phyloP scores from a whole-genome alignment of 148 eudicot genomes.

The Suaeda aralocaspica region DNA sequence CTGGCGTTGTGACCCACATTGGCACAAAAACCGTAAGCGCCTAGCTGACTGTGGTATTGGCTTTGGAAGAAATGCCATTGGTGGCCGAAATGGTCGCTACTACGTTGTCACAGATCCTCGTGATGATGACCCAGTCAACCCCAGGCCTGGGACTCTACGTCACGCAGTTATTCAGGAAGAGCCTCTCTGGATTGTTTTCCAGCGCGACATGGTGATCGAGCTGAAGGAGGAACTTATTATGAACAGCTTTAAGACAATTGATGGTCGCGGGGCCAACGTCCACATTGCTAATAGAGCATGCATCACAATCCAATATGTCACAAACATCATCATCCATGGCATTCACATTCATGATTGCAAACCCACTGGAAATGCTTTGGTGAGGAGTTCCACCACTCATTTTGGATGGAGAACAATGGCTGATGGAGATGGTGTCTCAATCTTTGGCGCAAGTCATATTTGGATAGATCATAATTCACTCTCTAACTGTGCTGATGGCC shows the following conservation, averaged over 20 bases:
- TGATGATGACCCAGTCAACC: slow-evolving; percentile 73
- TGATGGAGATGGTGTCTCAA: slow-evolving; percentile 76
- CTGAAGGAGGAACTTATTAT: slow-evolving; percentile 81
- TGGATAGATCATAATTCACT: slow-evolving; percentile 91
- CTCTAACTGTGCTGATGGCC: slow-evolving; percentile 83
- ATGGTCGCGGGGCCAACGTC: slow-evolving; percentile 75
- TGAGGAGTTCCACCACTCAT: slow-evolving; percentile 67
- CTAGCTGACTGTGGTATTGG: slow-evolving; percentile 84
- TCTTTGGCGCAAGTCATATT: slow-evolving; percentile 79
- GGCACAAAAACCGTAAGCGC: slow-evolving; percentile 70
- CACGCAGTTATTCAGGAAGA: slow-evolving; percentile 77
- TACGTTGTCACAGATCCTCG: slow-evolving; percentile 71
- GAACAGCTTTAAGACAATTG: slow-evolving; percentile 92
- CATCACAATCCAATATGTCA: slow-evolving; percentile 72
- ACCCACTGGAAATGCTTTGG: slow-evolving; percentile 89
- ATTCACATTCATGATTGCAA: slow-evolving; percentile 78
- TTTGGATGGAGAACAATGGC: slow-evolving; percentile 95
- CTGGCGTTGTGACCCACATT: slow-evolving; percentile 82
- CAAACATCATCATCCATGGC: slow-evolving; percentile 79
- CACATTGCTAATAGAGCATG: slow-evolving; percentile 84
- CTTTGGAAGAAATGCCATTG: slow-evolving; percentile 79
- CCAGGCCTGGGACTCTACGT: slow-evolving; percentile 79
- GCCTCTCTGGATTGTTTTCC: slow-evolving; percentile 80
- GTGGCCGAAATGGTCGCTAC: slow-evolving; percentile 72
- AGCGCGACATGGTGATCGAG: slow-evolving; percentile 75